Evolutionary conservation across 164 flowering plant genomes (phyloP).

Genomic region (Amborella trichopoda): DNA sequence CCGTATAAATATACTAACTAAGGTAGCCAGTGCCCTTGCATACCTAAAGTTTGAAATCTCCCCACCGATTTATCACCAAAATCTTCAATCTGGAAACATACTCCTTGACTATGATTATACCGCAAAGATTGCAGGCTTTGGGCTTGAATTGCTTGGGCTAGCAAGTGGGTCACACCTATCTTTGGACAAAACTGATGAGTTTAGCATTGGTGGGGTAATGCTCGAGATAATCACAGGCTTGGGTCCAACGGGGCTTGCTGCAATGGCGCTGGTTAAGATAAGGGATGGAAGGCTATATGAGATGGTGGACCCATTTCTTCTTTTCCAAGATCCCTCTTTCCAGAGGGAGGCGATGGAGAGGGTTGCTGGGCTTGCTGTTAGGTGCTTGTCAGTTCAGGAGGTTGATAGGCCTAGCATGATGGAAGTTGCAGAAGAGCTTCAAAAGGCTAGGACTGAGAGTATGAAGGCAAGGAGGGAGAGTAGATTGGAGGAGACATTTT

Average conservation of each 20-base stretch:
- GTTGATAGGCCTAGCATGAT: slow-evolving; percentile 47
- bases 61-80: slow-evolving; percentile 51
- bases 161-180: slow-evolving; percentile 4
- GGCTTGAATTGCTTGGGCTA: slow-evolving; percentile 10
- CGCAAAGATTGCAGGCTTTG: slow-evolving; percentile 39
- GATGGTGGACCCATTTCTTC: slow-evolving; percentile 53
- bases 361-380: slow-evolving; percentile 51
- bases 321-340: slow-evolving; percentile 49
- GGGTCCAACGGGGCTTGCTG: slow-evolving; percentile 17
- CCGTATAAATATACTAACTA: slow-evolving; percentile 45
- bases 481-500: slow-evolving; percentile 66
- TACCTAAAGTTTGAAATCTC: slow-evolving; percentile 37
- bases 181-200: slow-evolving; percentile 31
- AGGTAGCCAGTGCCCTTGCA: slow-evolving; percentile 47
- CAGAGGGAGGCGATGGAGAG: slow-evolving; percentile 39
- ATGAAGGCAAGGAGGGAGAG: slow-evolving; percentile 20
- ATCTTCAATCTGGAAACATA: slow-evolving; percentile 36
- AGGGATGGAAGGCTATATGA: slow-evolving; percentile 57
- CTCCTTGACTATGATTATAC: slow-evolving; percentile 44
- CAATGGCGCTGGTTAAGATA: slow-evolving; percentile 32
- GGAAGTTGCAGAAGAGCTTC: slow-evolving; percentile 37
- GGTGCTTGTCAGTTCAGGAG: slow-evolving; percentile 52
- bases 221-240: slow-evolving; percentile 56
- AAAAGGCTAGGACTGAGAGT: no score
- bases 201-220: slow-evolving; percentile 43